phyloP scores from a whole-genome alignment of 2,329 filamentous ascomycete species.

The Talaromyces sp. region DNA sequence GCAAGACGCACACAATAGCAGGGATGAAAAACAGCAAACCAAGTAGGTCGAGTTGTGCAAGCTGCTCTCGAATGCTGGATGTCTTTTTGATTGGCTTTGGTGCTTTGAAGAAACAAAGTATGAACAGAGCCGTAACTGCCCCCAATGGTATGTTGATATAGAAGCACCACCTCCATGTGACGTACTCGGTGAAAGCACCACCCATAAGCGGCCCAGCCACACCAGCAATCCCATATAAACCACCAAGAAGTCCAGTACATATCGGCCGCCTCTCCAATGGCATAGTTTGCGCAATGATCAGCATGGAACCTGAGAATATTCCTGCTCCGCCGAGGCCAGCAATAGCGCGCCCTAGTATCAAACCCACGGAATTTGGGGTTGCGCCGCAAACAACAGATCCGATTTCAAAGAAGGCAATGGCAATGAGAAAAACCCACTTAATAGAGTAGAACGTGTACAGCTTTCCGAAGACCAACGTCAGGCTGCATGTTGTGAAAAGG shows the following conservation, averaged over 20 bases:
- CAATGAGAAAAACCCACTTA: constrained; percentile 43
- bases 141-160: constrained; percentile 30
- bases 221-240: constrained; percentile 22
- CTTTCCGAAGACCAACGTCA: constrained; percentile 38
- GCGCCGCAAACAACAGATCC: constrained; percentile 45
- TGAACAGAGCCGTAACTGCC: constrained; percentile 29
- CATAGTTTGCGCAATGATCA: constrained; percentile 25
- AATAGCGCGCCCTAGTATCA: constrained; percentile 34
- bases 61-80: constrained; percentile 20
- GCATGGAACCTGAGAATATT: constrained; percentile 23
- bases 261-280: constrained; percentile 26
- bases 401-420: constrained; percentile 44
- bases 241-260: constrained; percentile 24
- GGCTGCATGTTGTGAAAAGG: constrained; percentile 39
- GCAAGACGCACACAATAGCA: constrained; percentile 46
- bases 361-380: constrained; percentile 28
- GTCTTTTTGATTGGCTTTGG: constrained; percentile 28
- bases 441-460: constrained; percentile 47
- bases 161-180: constrained; percentile 40
- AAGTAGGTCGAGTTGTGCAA: constrained; percentile 38
- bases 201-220: constrained; percentile 20
- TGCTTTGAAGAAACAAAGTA: constrained; percentile 27
- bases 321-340: constrained; percentile 30
- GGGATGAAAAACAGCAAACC: constrained; percentile 48
- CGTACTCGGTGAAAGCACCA: constrained; percentile 23